A percentile compares a stretch with the other conserved stretches of the same genome.
Evolutionary conservation across 306 rosid genomes (phyloP).

Genomic region (Fragaria iinumae): DNA sequence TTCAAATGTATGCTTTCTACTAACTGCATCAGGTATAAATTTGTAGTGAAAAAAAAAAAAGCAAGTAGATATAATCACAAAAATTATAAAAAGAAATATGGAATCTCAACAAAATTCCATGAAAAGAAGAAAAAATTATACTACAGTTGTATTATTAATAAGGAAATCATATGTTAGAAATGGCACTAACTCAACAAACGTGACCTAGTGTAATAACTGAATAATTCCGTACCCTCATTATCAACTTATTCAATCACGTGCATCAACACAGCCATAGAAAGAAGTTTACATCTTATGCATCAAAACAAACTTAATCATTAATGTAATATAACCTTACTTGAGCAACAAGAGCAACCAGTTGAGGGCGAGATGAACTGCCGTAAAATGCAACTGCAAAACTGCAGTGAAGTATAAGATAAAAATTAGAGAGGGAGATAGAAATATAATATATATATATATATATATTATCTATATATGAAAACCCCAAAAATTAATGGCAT

Average conservation of each 20-base stretch:
- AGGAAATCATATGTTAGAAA: neutral
- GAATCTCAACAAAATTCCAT: neutral
- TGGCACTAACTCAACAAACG: neutral
- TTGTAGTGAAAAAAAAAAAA: neutral
- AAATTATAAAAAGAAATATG: neutral
- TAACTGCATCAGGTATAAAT: neutral
- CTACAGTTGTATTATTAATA: neutral
- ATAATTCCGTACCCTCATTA: neutral
- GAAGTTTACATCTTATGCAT: slow-evolving; percentile 5
- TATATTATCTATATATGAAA: neutral
- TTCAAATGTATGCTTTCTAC: neutral
- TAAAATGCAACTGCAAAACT: slow-evolving; percentile 89
- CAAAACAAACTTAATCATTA: slow-evolving; percentile 10
- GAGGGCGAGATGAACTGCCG: slow-evolving; percentile 80
- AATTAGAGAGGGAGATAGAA: slow-evolving; percentile 10
- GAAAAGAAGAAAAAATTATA: neutral
- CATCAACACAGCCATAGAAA: neutral
- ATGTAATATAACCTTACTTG: slow-evolving; percentile 60
- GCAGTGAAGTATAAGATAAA: slow-evolving; percentile 5
- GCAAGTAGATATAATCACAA: neutral
- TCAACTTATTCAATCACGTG: neutral
- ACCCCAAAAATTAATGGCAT: slow-evolving; percentile 8
- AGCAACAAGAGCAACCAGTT: slow-evolving; percentile 88
- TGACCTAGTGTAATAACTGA: neutral
- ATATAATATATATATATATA: no score